Conservation (phyloP, 257 asterid genomes). For the Echites panduratus region DNA sequence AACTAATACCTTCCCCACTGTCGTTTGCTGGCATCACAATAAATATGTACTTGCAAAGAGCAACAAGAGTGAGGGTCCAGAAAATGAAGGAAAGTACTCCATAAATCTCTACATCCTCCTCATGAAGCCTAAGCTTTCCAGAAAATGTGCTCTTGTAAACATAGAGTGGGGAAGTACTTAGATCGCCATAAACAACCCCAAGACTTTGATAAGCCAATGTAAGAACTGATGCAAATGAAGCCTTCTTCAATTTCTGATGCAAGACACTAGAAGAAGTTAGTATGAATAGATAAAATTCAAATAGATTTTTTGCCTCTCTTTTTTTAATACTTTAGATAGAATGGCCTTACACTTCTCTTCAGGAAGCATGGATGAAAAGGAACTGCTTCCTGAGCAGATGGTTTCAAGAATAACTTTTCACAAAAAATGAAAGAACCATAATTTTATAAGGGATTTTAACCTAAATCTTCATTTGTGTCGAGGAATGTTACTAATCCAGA, state of each 20-base stretch:
- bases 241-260: conserved; percentile 16
- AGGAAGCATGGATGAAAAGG: not conserved
- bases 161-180: conserved; percentile 38
- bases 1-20: conserved; percentile 34
- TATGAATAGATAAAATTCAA: not conserved
- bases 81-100: conserved; percentile 37
- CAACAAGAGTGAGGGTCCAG: conserved; percentile 36
- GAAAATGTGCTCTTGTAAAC: conserved; percentile 31
- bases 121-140: conserved; percentile 24
- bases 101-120: conserved; percentile 27
- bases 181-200: conserved; percentile 39
- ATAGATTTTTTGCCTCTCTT: too few relatives aligned
- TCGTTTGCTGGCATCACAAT: conserved; percentile 33
- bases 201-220: conserved; percentile 36
- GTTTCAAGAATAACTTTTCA: not conserved
- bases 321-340: not conserved
- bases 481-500: not conserved
- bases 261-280: not conserved
- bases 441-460: not conserved
- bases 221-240: conserved; percentile 17
- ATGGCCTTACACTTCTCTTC: not conserved
- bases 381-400: not conserved
- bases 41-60: conserved; percentile 29
- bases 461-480: not conserved
- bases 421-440: not conserved